Evolutionary conservation across 176 grass and related monocot species (phyloP), one percentile per base, ranked within the genome.

Genomic region (Oryza meyeriana): DNA sequence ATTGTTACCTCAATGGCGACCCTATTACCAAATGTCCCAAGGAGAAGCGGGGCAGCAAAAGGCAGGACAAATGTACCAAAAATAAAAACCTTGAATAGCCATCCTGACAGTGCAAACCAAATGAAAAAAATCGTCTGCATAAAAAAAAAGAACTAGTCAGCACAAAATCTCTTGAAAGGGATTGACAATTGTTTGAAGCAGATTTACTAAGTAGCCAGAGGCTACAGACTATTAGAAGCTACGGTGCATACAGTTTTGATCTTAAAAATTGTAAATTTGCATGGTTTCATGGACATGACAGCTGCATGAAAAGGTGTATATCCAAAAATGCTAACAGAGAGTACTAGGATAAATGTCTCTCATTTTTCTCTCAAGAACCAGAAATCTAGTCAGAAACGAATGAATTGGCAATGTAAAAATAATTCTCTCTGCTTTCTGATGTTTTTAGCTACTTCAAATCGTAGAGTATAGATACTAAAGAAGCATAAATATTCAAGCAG

Each of bases 81-180:
- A 74, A 99, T 83, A 77, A 95, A 91, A 80, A 99, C 77, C 80
- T 93, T 99, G 88, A 99, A 99, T 41, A 99, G 79, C 96, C 96
- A 99, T 34, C 93, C 91, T 28, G 93, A 95, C 40, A 99, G 80
- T 16, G 86, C 80, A 75, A 99, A 79, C 96, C 93, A 99, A 39
- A 95, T 40, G 45, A 99, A 95, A 75, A 95, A 83, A 9, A 95
- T 77, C 3, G 93, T 95, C 96, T 99, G 80, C 84, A 88, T n/a
- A 81, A 74, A 78, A 67, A 34, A 26, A 11, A 80, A 48, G 16
- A 48, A 6, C 20, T 42, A 74, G 13, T 61, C 61, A 75, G 67
- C 20, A 59, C 55, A 59, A 10, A 58, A 52, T 22, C 18, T 55
- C 50, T 55, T 48, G 45, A 48, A 48, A 48, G 45, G 1, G 47